phyloP scores from a whole-genome alignment of 345 rosid species.

The Eucalyptus victrix region DNA sequence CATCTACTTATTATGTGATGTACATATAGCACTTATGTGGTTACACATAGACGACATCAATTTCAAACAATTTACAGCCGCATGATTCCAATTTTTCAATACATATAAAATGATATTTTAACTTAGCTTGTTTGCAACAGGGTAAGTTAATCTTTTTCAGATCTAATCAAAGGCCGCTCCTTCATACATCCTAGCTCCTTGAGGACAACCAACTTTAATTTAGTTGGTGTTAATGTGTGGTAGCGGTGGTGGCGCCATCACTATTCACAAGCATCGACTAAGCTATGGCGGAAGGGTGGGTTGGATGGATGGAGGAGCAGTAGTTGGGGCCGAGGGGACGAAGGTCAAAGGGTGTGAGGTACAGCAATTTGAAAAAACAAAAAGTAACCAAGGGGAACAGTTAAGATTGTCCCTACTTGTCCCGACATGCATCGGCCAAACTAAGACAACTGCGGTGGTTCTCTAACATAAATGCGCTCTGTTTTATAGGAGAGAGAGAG shows the following conservation, averaged over 20 bases:
- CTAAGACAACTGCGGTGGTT: neutral
- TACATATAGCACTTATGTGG: neutral
- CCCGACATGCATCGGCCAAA: constrained; percentile 8
- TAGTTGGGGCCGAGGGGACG: neutral
- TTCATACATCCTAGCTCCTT: neutral
- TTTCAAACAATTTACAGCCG: neutral
- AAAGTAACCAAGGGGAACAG: constrained; percentile 6
- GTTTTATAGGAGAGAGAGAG: neutral
- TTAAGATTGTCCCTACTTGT: constrained; percentile 39
- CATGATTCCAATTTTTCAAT: neutral
- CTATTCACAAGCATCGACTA: neutral
- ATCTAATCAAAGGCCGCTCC: neutral
- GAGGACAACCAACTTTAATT: neutral
- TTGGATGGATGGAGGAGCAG: neutral
- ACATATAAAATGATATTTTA: neutral
- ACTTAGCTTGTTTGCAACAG: neutral
- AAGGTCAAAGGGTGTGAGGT: neutral
- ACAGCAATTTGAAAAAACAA: neutral
- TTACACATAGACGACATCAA: neutral
- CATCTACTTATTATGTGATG: neutral
- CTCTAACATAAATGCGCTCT: neutral
- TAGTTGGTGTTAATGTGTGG: neutral
- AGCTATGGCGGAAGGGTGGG: neutral
- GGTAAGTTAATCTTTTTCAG: neutral
- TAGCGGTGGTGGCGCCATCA: neutral